Evolutionary conservation across 2,329 filamentous ascomycete species (phyloP), one percentile per base, ranked within the genome.

Genomic region (Nothopassalora personata): DNA sequence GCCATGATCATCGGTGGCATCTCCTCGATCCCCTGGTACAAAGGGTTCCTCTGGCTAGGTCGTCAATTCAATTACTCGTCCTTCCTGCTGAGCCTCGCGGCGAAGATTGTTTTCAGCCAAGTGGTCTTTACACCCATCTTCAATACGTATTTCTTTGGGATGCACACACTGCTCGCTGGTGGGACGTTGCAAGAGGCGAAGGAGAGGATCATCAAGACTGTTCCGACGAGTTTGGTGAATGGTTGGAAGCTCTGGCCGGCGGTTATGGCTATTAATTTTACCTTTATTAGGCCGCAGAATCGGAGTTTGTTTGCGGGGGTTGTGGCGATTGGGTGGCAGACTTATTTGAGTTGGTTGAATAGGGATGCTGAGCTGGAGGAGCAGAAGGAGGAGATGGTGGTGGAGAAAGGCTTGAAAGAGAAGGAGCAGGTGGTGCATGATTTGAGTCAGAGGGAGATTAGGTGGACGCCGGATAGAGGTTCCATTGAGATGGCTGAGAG

Each of bases 311-410:
- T 96, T 66, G 85, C 88, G 0, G 90, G 75, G 49, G 63, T 88
- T 6, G 82, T 96, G 64, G 90, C 90, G 1, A 87, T 96, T 54
- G 89, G 89, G 0, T 97, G 92, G 92, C 92, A 96, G 81, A 91
- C 90, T 0, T 97, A 96, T 79, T 71, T 97, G 67, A 90, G 86
- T 66, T 89, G 86, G 73, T 74, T 96, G 69, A 96, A 96, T 68
- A 82, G 87, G 68, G 78, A 79, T 62, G 90, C 89, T 1, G 90
- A 91, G 72, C 77, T 78, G 52, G 77, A 80, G 66, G 81, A 48
- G 57, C 53, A 46, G 51, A 55, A 52, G 53, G 53, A 53, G 52
- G 47, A 59, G 63, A 76, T 70, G 61, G 70, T 15, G 2, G 53
- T 33, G 58, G 34, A 58, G 46, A 28, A 27, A 23, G 19, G 39